Evolutionary conservation across 2,329 filamentous ascomycete species (phyloP).

Genomic region (Colletotrichum sojae): DNA sequence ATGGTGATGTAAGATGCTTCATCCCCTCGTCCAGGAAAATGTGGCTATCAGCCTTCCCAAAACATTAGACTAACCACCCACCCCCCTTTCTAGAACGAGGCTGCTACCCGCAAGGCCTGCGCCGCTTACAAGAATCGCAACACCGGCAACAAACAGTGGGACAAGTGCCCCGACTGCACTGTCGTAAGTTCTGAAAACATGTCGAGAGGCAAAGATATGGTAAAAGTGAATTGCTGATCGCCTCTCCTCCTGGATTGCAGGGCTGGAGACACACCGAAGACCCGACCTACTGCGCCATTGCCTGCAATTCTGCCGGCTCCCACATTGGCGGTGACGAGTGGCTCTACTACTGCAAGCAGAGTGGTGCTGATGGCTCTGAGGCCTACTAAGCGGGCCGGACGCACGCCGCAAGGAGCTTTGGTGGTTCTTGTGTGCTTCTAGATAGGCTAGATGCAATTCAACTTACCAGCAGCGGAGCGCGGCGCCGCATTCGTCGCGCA

Average conservation of each 20-base stretch:
- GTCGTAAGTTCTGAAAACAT: neutral
- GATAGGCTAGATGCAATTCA: no score
- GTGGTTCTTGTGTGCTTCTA: no score
- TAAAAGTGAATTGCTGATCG: neutral
- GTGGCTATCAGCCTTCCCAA: no score
- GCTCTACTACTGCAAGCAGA: conserved; percentile 9
- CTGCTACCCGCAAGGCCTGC: neutral
- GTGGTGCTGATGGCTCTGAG: neutral
- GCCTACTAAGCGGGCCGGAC: neutral
- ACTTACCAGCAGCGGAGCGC: no score
- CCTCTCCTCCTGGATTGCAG: neutral
- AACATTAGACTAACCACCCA: neutral
- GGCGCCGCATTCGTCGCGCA: no score
- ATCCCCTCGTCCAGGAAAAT: no score
- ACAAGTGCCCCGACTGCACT: conserved; percentile 13
- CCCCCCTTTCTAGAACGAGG: neutral
- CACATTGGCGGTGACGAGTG: conserved; percentile 12
- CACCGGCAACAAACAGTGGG: conserved; percentile 7
- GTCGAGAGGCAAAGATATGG: no score
- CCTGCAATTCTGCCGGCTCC: neutral
- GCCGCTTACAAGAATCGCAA: conserved; percentile 1
- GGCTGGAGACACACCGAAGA: neutral
- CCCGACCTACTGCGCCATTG: neutral
- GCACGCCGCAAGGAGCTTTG: no score
- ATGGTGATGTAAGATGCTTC: neutral